Base-by-base conservation (phyloP, 306 rosid species). In the Vigna radiata region DNA sequence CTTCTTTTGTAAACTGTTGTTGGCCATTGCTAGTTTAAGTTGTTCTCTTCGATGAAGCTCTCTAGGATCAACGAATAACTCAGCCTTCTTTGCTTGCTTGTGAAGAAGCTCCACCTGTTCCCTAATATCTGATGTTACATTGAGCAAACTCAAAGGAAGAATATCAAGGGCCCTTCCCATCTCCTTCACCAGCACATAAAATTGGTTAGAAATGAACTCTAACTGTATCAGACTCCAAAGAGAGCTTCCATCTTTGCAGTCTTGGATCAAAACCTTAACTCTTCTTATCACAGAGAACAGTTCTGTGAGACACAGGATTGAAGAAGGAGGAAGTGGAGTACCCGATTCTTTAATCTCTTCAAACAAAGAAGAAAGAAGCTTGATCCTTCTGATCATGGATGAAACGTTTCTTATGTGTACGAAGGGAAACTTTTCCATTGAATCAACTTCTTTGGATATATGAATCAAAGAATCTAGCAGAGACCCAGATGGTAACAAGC, bases 21-120 rank as follows among this genome's bases (percentile, higher is more conserved):
- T 87, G 46, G 88, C 82, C 93, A 91, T 90, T 80, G 86, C 81
- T 71, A 83, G 82, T 23, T 90, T 85, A 77, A 95, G 89, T 31
- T 84, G 87, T 52, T 89, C 91, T 81, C 91, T 88, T 78, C 86
- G 72, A 44, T 82, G 89, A 81, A 87, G 39, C 66, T 90, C 96
- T 81, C 66, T 67, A 25, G 87, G 84, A 75, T 95, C 93, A 49
- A 81, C 75, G 19, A 62, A 76, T 77, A 85, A 79, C 79, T 87
- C 97, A 19, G 62, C 86, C 70, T 91, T 80, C 70, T 87, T 95
- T 4, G 95, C 83, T 68, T 95, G 98, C 71, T 80, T 89, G 71
- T 88, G 93, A 43, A 95, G 91, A 75, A 95, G 90, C 86, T 90
- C 95, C 69, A 95, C 86, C 83, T 95, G 98, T 79, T 92, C 98